A percentile compares a stretch with the other conserved stretches of the same genome.
Conservation (phyloP, 78 protist genomes). For the Monocercomonoides exilis region DNA sequence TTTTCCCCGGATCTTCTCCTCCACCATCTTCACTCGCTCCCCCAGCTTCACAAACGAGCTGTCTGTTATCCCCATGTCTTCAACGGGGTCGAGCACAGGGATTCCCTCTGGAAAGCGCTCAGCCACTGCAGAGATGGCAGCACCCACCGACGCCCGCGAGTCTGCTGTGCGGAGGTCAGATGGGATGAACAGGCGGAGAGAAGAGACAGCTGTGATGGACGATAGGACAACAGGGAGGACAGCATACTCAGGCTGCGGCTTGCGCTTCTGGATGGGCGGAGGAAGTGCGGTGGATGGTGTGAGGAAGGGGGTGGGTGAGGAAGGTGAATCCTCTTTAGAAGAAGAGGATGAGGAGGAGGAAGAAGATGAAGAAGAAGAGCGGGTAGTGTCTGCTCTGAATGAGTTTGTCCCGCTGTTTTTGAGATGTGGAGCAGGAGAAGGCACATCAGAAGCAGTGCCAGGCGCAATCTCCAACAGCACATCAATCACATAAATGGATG, state of each 20-base stretch:
- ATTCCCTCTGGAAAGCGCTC: constrained; percentile 47
- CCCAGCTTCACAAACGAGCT: background rate
- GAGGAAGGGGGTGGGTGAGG: background rate
- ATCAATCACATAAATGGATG: background rate
- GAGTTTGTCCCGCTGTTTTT: too few species aligned
- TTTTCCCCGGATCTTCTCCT: background rate
- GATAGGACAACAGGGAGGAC: background rate
- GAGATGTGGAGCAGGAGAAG: background rate
- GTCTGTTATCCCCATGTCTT: constrained; percentile 68
- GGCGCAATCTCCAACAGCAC: background rate
- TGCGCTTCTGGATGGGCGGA: background rate
- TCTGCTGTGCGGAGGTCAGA: constrained; percentile 8
- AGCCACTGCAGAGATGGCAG: constrained; percentile 3
- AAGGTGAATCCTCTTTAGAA: too few species aligned
- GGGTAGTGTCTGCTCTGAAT: too few species aligned
- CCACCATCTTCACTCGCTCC: background rate
- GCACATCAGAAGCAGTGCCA: background rate
- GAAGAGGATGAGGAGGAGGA: too few species aligned
- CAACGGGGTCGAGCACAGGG: constrained; percentile 75
- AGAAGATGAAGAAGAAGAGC: too few species aligned
- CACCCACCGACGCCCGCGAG: background rate
- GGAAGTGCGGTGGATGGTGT: background rate
- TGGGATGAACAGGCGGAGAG: constrained; percentile 18
- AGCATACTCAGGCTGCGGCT: background rate
- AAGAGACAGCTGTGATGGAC: background rate